Evolutionary conservation across 805 yeast genomes (phyloP).

Genomic region (Cyberlindnera mississippiensis): DNA sequence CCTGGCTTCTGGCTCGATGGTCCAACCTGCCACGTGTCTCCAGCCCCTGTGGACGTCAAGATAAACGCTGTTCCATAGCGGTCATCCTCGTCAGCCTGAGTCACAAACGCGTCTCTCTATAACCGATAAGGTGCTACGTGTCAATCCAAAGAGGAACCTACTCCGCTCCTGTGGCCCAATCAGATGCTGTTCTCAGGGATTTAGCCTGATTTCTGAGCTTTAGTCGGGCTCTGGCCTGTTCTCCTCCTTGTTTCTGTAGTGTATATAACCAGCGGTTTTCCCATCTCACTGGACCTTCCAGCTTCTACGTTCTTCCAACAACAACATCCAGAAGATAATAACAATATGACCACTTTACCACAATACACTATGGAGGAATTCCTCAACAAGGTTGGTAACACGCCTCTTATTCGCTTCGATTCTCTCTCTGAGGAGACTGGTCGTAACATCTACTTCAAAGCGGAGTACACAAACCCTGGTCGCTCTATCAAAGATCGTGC

Average conservation of each 20-base stretch:
- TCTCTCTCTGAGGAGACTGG: slow-evolving; percentile 61
- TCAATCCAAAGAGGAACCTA: no score
- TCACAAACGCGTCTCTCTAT: not conserved
- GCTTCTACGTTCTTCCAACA: not conserved
- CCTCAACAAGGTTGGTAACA: slow-evolving; percentile 51
- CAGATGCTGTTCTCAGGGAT: no score
- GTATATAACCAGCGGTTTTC: not conserved
- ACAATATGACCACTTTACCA: slow-evolving; percentile 16
- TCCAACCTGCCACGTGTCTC: not conserved
- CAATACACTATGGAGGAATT: slow-evolving; percentile 19
- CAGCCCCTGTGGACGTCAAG: not conserved
- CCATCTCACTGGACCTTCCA: not conserved
- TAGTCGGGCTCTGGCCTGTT: no score
- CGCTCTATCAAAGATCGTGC: slow-evolving; percentile 84
- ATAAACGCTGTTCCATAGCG: not conserved
- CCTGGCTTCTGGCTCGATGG: not conserved
- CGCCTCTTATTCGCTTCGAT: slow-evolving; percentile 63
- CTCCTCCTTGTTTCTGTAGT: no score
- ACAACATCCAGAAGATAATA: not conserved
- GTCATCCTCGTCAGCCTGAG: not conserved
- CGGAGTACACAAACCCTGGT: slow-evolving; percentile 74
- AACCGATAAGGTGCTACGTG: not conserved
- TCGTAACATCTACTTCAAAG: slow-evolving; percentile 68
- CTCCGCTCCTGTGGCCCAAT: no score
- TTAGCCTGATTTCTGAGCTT: no score